Base-by-base conservation (phyloP, 805 yeast genomes). In the Suhomyces vadensis region DNA sequence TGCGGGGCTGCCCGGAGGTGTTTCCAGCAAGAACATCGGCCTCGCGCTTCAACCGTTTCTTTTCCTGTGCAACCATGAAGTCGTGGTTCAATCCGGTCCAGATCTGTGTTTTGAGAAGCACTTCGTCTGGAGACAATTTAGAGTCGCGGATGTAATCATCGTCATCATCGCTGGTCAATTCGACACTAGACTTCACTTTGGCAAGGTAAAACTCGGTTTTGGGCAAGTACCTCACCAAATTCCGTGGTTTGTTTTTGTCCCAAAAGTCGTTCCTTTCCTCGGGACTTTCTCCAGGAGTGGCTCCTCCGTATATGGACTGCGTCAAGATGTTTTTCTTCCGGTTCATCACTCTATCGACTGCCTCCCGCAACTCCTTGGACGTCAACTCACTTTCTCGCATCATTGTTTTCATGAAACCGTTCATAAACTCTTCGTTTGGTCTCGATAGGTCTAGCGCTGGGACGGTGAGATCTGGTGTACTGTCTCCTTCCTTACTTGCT, bases 71-170 rank as follows among this genome's bases (percentile, higher is more conserved):
- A 6, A 88, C 61, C 43, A 94, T 67, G 58, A 80, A 94, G 22
- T 91, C 98, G 47, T 86, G 87, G 63, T 95, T 91, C 31, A 88
- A 73, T 2, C 94, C 91, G 42, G 86, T 82, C 98, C 99, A 94
- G 3, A 91, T 79, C 47, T 85, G 75, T 53, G 89, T 91, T 62
- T 92, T 94, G 50, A 84, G 60, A 44, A 69, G 74, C 8, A 83
- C 75, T 49, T 91, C 97, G 40, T 83, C 89, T 42, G 77, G 82
- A 2, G 78, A 74, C 38, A 94, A 70, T 35, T 87, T 57, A 25
- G 82, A 73, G 0, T 69, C 66, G 4, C 79, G 81, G 9, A 88
- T 71, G 52, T 89, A 96, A 10, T 82, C 92, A 58, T 90, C 97
- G 52, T 87, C 95, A 55, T 89, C 96, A 38, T 60, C 64, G 6